phyloP scores from a whole-genome alignment of 106 monocot genomes.

The Platanthera guangdongensis region DNA sequence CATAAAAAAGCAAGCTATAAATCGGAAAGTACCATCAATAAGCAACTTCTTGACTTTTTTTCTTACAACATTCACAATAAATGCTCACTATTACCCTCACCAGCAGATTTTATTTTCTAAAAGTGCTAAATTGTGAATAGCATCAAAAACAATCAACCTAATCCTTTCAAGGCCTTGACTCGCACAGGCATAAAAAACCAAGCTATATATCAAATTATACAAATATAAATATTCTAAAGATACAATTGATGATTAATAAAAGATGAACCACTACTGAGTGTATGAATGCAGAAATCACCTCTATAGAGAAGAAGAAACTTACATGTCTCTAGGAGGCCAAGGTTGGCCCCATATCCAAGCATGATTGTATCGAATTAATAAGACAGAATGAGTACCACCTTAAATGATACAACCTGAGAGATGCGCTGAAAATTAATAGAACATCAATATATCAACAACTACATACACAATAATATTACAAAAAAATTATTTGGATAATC shows the following conservation, averaged over 20 bases:
- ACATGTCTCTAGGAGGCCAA: conserved; percentile 99
- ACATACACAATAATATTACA: too few species aligned
- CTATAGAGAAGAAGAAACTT: conserved; percentile 12
- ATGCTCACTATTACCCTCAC: conserved; percentile 97
- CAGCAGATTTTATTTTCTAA: conserved; percentile 61
- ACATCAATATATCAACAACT: too few species aligned
- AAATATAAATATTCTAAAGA: background rate
- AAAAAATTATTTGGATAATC: too few species aligned
- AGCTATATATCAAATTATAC: conserved; percentile 1
- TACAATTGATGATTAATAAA: background rate
- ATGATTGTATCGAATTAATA: conserved; percentile 75
- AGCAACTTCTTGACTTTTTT: too few species aligned
- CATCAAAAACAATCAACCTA: conserved; percentile 76
- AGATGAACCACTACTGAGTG: background rate
- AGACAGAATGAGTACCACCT: conserved; percentile 94
- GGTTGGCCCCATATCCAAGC: conserved; percentile 99
- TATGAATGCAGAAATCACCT: background rate
- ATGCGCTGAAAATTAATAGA: too few species aligned
- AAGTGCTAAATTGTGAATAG: conserved; percentile 95
- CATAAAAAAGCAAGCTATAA: too few species aligned
- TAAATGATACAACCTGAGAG: conserved; percentile 10
- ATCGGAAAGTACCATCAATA: too few species aligned
- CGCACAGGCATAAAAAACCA: too few species aligned
- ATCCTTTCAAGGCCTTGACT: conserved; percentile 84
- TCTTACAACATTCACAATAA: too few species aligned